Percentiles rank a stretch among this genome's conserved stretches.
These are phyloP conservation scores for Apiospora rasikravindrae DNA, from an alignment of 2,329 filamentous ascomycete species.

Conservation along the genomic window DNA sequence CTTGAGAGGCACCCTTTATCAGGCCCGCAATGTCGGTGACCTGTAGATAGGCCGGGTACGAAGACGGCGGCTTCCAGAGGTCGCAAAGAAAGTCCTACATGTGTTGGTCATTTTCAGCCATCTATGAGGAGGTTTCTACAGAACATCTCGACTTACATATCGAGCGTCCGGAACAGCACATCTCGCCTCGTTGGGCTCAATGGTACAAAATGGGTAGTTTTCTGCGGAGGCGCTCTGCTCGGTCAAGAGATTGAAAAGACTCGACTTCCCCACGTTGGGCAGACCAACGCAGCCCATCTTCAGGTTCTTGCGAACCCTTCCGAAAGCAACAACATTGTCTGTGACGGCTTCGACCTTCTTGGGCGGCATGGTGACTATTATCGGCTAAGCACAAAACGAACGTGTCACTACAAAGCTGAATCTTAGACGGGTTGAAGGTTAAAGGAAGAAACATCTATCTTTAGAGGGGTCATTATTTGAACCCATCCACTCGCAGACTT, in stretches of 20 bases:
- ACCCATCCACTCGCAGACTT: constrained; percentile 9
- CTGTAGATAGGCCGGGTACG: constrained; percentile 51
- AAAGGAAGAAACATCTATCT: background rate
- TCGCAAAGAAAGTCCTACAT: constrained; percentile 47
- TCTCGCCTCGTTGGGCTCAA: constrained; percentile 53
- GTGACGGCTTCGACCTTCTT: constrained; percentile 47
- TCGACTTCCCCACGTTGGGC: constrained; percentile 52
- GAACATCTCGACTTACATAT: constrained; percentile 36
- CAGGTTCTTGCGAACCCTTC: constrained; percentile 36
- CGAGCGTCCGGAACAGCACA: constrained; percentile 50
- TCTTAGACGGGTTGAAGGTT: background rate
- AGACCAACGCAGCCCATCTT: constrained; percentile 54
- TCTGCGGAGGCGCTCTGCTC: constrained; percentile 51
- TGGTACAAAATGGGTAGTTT: constrained; percentile 53
- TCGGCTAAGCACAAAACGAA: constrained; percentile 1
- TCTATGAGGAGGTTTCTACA: constrained; percentile 34
- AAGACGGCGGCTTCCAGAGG: constrained; percentile 51
- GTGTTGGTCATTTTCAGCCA: constrained; percentile 21
- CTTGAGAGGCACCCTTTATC: constrained; percentile 50
- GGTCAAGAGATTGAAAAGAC: constrained; percentile 51
- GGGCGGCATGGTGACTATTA: constrained; percentile 42
- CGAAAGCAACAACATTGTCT: constrained; percentile 52
- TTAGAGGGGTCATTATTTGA: background rate
- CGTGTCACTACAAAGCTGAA: background rate
- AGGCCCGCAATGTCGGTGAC: constrained; percentile 52